Evolutionary conservation across 2,329 filamentous ascomycete genomes (phyloP), one percentile per base, ranked within the genome.

Genomic region (Penicillium fuscoglaucum): DNA sequence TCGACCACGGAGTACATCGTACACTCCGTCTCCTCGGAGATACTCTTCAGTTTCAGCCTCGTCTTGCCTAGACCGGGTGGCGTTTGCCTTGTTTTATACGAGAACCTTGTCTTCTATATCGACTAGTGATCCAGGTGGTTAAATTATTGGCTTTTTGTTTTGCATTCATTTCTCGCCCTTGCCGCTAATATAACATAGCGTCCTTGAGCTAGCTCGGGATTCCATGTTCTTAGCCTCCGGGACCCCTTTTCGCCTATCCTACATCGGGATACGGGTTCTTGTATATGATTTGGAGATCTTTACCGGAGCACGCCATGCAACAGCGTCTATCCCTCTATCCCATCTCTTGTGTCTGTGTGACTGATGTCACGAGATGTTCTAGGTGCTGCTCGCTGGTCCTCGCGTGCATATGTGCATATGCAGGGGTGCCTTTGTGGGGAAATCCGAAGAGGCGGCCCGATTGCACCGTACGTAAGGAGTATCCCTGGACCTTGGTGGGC

Each of bases 111-210:
- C 47, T 31, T n/a, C 2, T 7, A 8, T 41, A 17, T 33, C 9
- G 13, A 31, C 28, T 19, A 21, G n/a, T 29, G 15, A 55, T 49
- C 21, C 35, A 29, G 35, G 28, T 49, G 19, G 44, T 31, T 24
- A 7, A 7, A 39, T n/a, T 15, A 28, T 26, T 26, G 26, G 9
- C 12, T 29, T 43, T 50, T 28, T 21, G 43, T 39, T 24, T 49
- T 41, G 10, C n/a, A 9, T 10, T 49, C 19, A 24, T 47, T 31
- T 47, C 46, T 55, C 45, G 13, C 26, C 33, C n/a, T n/a, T 40
- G 41, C 48, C 48, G n/a, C 47, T 52, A 33, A 57, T 39, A 45
- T 37, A 28, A 21, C 12, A 47, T 53, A 53, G 41, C 15, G 28
- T 33, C 40, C 15, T 15, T 31, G 24, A 33, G 35, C 13, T 52